Evolutionary conservation across 345 rosid genomes (phyloP), one percentile per base, ranked within the genome.

Genomic region (Turnera subulata): DNA sequence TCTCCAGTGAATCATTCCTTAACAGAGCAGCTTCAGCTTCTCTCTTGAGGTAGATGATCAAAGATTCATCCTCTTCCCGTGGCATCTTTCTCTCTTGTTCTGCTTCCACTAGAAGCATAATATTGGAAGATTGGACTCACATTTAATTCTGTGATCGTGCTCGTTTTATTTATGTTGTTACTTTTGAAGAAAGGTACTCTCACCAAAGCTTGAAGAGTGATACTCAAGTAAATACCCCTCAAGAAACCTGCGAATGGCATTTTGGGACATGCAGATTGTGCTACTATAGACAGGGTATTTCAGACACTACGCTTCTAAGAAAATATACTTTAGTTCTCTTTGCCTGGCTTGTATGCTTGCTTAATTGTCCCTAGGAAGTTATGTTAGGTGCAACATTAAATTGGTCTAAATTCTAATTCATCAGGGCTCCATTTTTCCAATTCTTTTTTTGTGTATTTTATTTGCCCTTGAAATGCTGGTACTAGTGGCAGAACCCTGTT

Each of bases 1-100:
- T 89, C 84, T 84, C 87, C 76, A 89, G 46, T 18, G 72, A 70
- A 60, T 62, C 89, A 42, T 73, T 82, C 72, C 68, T 83, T 11
- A 55, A 49, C 23, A 77, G 43, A 62, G 86, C 69, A 64, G 74
- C 87, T 75, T 86, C 88, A 4, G 81, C 69, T 60, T 88, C 88
- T 72, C 72, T 86, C 84, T 67, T 84, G 54, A 82, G 73, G 69
- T 69, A 65, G 61, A 66, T 46, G 60, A 78, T 77, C 75, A 77
- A 78, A 0, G 85, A 74, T 55, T 74, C 83, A 26, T 74, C 79
- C 29, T 83, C 81, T 70, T 68, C 80, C 46, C 46, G 68, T 17
- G 76, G 69, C 87, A 82, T 78, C 50, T 62, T 58, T 61, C 65
- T 55, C 65, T 65, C 68, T 50, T 20, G 23, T 38, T 61, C 62